Evolutionary conservation across 2,329 filamentous ascomycete genomes (phyloP), one percentile per base, ranked within the genome.

Genomic region (Sporothrix euskadiensis): DNA sequence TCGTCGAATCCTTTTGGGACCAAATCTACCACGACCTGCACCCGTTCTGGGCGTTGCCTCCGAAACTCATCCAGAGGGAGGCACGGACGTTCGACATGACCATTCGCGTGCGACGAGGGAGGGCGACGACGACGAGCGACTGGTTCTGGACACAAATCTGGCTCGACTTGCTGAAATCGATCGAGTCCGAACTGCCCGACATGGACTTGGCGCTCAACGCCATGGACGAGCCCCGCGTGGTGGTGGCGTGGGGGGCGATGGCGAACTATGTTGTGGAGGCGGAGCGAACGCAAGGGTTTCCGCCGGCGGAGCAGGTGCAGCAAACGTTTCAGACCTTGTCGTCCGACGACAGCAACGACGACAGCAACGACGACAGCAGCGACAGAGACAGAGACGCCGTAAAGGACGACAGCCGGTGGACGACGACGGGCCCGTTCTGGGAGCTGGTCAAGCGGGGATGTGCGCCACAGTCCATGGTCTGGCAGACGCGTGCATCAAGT

Each of bases 151-250:
- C 85, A 3, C 80, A 84, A 76, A 85, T 89, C 74, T 88, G 88
- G 87, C 79, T 86, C 44, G 80, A 85, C 69, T 82, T 89, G 81
- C 82, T 88, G 77, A 81, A 84, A 73, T 84, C 84, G 0, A 83
- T 89, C n/a, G 84, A 87, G 75, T 81, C 86, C 54, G 74, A 87
- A 71, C 81, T 92, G 19, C 90, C 90, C 1, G 89, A 92, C 77
- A 89, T 92, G 86, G 89, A 91, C 74, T 84, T 92, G 73, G 85
- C 90, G 0, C 83, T 91, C 74, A 92, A 92, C 75, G 84, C 87
- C 44, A 88, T 91, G 85, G 90, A 92, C 76, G 89, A 92, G 78
- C 90, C 90, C 54, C 84, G 90, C 35, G 78, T 92, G 9, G 85
- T 91, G 14, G 87, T 88, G 1, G 86, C 89, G 3, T 91, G 86